A percentile compares a stretch with the other conserved stretches of the same genome.
Evolutionary conservation across 2,329 filamentous ascomycete genomes (phyloP).

Genomic region (Arthrobotrys musiformis): DNA sequence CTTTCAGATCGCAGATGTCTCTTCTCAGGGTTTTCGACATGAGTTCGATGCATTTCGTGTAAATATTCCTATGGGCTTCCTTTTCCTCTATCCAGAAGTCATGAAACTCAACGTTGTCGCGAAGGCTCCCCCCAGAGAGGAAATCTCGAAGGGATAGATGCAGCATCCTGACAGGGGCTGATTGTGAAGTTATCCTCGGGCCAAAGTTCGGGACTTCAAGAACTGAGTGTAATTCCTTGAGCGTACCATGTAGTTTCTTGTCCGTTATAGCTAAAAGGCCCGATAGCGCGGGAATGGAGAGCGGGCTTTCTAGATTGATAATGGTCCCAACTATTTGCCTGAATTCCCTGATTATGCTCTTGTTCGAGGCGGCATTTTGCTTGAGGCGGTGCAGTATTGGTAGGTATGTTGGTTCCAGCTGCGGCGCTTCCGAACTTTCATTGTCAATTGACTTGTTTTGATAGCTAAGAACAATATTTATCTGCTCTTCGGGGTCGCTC

Average conservation of each 20-base stretch:
- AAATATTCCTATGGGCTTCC: not conserved
- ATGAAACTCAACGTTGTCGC: not conserved
- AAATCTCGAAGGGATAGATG: constrained; percentile 51
- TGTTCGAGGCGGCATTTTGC: not conserved
- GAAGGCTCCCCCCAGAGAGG: not conserved
- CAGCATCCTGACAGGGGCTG: constrained; percentile 16
- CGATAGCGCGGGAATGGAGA: not conserved
- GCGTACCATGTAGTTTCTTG: not conserved
- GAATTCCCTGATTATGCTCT: constrained; percentile 1
- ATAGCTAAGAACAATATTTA: constrained; percentile 9
- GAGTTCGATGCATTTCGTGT: not conserved
- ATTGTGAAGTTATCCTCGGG: not conserved
- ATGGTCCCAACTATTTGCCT: constrained; percentile 18
- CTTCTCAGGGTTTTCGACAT: constrained; percentile 56
- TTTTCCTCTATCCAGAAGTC: constrained; percentile 9
- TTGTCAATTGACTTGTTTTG: not conserved
- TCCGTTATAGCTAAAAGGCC: constrained; percentile 3
- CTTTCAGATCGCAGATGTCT: constrained; percentile 59
- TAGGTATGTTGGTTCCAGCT: constrained; percentile 3
- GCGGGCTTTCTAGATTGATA: not conserved
- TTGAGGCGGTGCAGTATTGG: constrained; percentile 7
- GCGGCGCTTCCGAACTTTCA: too few relatives aligned
- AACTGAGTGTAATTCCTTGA: constrained; percentile 16
- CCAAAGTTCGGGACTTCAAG: not conserved
- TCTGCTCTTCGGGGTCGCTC: constrained; percentile 13